Evolutionary conservation across 805 yeast species (phyloP), one percentile per base, ranked within the genome.

Genomic region (Yarrowia alimentaria): DNA sequence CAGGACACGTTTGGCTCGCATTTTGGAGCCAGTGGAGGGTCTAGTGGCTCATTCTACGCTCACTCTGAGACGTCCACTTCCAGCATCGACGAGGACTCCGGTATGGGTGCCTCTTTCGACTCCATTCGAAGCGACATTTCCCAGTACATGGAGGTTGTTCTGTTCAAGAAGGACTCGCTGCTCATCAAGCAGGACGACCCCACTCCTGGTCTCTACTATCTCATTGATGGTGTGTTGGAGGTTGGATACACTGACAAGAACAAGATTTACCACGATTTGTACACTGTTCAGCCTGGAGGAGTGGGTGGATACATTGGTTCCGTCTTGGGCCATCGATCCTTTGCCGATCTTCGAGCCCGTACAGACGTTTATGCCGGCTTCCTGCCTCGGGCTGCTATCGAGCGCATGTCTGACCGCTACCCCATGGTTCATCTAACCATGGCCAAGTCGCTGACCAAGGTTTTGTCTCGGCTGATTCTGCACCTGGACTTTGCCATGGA

Each of bases 401-500:
- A 85, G 42, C 71, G 72, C 10, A 65, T 90, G 18, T 75, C 83
- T 58, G 97, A 91, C 53, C 78, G 79, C 56, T 83, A 79, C 61
- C 90, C 91, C 53, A 74, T 79, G 65, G 72, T 91, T 8, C 84
- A 85, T 57, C 69, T 91, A 29, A 79, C 88, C 1, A 76, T 89
- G 37, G 96, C 98, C 0, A 80, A 80, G 54, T 75, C 80, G 7
- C 68, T 91, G 56, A 80, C 84, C 35, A 72, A 72, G n/a, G 72
- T 85, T 1, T 65, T 93, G 30, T 82, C 90, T 21, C 70, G 76
- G 21, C 78, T 84, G 51, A 71, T 91, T 29, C 66, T 85, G 29
- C 78, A 83, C 52, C 77, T 93, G 32, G 98, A 91, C 61, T 87
- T 85, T 65, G 96, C 97, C 0, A 69, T 93, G 47, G 99, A 93